Base-by-base conservation (phyloP, 1,284 basidiomycete genomes). In the Hypsizygus ulmarius region DNA sequence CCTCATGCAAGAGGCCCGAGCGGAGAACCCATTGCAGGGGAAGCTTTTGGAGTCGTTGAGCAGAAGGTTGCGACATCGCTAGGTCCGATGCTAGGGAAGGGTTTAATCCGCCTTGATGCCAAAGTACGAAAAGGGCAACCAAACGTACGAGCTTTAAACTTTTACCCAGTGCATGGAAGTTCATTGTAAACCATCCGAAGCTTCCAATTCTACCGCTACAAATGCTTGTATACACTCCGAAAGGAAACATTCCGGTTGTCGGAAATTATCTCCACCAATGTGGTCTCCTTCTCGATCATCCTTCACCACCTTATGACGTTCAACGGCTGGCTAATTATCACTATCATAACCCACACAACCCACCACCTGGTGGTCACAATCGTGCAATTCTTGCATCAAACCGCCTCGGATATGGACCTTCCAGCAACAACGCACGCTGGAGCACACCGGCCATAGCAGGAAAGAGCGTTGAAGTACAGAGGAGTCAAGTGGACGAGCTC, bases 401-500 rank as follows among this genome's bases (percentile, higher is more conserved):
- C 48, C 68, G 77, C 39, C 54, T 72, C 25, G 71, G 65, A 34
- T 73, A 73, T 36, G 71, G 73, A 32, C 67, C 72, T 15, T 65
- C 70, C 11, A 68, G 69, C 19, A 72, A 67, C 48, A 67, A 63
- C 46, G 66, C 67, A 33, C 73, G 79, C 51, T 91, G 86, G 86
- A 73, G 68, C 39, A 74, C 79, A 6, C 75, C 79, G 25, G 67
- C 71, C 11, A 79, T 85, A 33, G 73, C 82, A 37, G 82, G 79
- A 11, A 93, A 90, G 69, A 90, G 85, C 54, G 85, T 96, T 8
- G 93, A 98, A 64, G 84, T 97, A 39, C 93, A 97, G 67, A 78
- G 93, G 53, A 87, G 85, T 65, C 96, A 98, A 64, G 89, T 97
- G 12, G 94, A 98, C 55, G 87, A 95, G 57, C 75, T 99, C 6